These are phyloP conservation scores for Eucalyptus regnans DNA, from an alignment of 345 rosid genomes.

Conservation along the genomic window DNA sequence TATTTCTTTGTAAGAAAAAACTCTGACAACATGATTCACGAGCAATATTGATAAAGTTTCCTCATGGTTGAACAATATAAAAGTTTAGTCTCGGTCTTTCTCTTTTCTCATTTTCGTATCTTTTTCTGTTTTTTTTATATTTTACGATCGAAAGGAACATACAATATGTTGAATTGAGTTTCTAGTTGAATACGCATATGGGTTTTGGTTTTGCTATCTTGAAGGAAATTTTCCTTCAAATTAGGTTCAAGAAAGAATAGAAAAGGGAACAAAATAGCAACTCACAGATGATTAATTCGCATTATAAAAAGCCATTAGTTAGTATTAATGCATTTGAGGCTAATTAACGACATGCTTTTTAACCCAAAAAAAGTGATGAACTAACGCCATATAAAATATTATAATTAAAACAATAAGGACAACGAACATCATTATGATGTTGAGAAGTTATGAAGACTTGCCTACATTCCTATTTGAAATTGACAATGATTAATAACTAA, in stretches of 20 bases:
- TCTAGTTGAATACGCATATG: not conserved
- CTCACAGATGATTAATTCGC: not conserved
- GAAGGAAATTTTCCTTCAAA: not conserved
- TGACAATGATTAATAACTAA: not conserved
- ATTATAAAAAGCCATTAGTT: not conserved
- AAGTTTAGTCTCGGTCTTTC: not conserved
- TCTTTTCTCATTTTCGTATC: not conserved
- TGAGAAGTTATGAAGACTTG: not conserved
- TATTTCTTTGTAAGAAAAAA: not conserved
- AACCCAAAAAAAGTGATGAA: not conserved
- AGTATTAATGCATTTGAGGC: not conserved
- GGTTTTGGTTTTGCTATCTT: not conserved
- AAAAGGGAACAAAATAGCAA: not conserved
- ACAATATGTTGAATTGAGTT: not conserved
- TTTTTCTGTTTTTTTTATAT: not conserved
- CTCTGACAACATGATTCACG: not conserved
- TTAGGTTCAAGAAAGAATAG: not conserved
- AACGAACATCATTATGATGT: not conserved
- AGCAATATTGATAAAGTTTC: not conserved
- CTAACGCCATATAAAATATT: not conserved
- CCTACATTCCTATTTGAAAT: not conserved
- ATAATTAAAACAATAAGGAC: not conserved
- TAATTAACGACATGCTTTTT: not conserved
- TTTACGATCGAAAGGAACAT: not conserved
- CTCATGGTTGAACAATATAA: not conserved